These are phyloP conservation scores for Paramyrothecium roridum DNA, from an alignment of 2,329 filamentous ascomycete species.

Conservation along the genomic window DNA sequence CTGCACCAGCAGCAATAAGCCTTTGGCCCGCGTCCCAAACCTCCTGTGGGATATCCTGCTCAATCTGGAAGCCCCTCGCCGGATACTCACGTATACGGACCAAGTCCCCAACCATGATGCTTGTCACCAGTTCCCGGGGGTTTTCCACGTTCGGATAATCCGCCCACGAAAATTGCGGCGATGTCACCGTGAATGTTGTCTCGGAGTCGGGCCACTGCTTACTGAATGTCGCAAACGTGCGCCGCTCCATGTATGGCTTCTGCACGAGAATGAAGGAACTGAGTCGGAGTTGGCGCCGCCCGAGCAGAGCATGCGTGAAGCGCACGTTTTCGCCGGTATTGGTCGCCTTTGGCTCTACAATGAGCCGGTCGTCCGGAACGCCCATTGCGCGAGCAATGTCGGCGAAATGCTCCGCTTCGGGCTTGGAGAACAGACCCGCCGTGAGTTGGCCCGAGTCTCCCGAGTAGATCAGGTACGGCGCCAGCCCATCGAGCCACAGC, in stretches of 20 bases:
- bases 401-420: constrained; percentile 41
- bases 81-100: constrained; percentile 40
- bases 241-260: constrained; percentile 46
- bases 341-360: constrained; percentile 35
- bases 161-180: constrained; percentile 32
- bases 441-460: constrained; percentile 39
- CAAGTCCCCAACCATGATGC: constrained; percentile 42
- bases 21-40: constrained; percentile 39
- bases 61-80: constrained; percentile 38
- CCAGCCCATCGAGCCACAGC: constrained; percentile 36
- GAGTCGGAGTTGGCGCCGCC: constrained; percentile 14
- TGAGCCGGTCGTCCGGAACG: constrained; percentile 32
- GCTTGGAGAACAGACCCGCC: constrained; percentile 29
- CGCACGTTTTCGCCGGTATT: constrained; percentile 47
- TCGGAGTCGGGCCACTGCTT: constrained; percentile 39
- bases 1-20: constrained; percentile 30
- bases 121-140: constrained; percentile 36
- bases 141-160: constrained; percentile 40
- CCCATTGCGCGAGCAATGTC: constrained; percentile 34
- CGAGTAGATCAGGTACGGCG: constrained; percentile 39
- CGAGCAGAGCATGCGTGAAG: constrained; percentile 35
- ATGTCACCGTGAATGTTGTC: constrained; percentile 35
- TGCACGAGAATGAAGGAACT: constrained; percentile 39
- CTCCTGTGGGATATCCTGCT: constrained; percentile 35
- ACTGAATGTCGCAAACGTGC: constrained; percentile 42